These are phyloP conservation scores for Collybiopsis luxurians DNA, from an alignment of 768 basidiomycete genomes.

Conservation along the genomic window DNA sequence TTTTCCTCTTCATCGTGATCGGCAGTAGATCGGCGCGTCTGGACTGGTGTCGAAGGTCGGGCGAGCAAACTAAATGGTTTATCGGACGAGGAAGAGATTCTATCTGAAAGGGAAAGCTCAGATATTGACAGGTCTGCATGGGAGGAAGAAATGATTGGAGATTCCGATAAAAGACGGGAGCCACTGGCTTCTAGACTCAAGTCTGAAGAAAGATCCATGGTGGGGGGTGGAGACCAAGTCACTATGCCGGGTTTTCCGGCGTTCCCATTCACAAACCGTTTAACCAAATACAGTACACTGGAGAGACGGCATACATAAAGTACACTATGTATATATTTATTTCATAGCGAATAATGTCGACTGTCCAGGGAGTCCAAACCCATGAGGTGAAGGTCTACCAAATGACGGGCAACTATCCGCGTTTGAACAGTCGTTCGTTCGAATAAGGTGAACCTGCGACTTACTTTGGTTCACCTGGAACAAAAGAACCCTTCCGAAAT, in stretches of 20 bases:
- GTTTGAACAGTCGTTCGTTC: not conserved
- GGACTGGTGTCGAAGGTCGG: conserved; percentile 14
- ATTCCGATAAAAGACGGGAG: conserved; percentile 47
- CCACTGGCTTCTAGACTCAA: conserved; percentile 22
- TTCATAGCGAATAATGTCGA: not conserved
- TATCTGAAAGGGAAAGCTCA: conserved; percentile 48
- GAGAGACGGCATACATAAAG: not conserved
- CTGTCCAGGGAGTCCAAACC: not conserved
- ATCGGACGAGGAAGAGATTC: conserved; percentile 12
- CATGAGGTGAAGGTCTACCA: not conserved
- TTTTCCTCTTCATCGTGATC: conserved; percentile 12
- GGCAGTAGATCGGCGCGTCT: conserved; percentile 4
- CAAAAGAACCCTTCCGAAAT: not conserved
- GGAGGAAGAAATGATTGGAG: conserved; percentile 39
- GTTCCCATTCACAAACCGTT: not conserved
- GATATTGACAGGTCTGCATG: conserved; percentile 56
- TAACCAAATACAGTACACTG: not conserved
- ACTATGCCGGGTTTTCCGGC: not conserved
- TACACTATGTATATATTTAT: not conserved
- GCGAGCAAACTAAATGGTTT: conserved; percentile 28
- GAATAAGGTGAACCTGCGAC: not conserved
- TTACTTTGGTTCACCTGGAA: conserved; percentile 1
- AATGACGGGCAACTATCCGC: not conserved
- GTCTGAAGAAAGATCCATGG: conserved; percentile 32
- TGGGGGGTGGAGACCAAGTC: not conserved